Percentiles rank a stretch among this genome's conserved stretches.
Evolutionary conservation across 2,329 filamentous ascomycete species (phyloP).

Genomic region (Ampelomyces quisqualis): DNA sequence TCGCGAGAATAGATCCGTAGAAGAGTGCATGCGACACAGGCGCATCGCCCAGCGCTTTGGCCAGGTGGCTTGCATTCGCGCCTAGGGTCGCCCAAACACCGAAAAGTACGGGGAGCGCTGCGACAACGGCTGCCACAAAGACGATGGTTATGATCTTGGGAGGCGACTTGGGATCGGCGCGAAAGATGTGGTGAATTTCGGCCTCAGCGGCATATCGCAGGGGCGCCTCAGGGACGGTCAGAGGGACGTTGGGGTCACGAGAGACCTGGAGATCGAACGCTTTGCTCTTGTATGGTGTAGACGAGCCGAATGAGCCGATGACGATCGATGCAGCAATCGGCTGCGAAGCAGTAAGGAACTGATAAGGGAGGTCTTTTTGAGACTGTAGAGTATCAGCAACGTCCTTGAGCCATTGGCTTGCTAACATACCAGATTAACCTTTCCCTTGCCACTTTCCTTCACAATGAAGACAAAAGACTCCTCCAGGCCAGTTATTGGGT

Average conservation of each 20-base stretch:
- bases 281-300: conserved; percentile 65
- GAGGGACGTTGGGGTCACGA: conserved; percentile 61
- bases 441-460: conserved; percentile 85
- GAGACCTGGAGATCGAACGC: conserved; percentile 73
- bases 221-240: conserved; percentile 64
- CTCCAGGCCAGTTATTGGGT: conserved; percentile 74
- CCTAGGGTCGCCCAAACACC: conserved; percentile 75
- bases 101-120: conserved; percentile 71
- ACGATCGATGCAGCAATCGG: conserved; percentile 79
- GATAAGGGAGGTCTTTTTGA: conserved; percentile 83
- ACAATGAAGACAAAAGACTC: conserved; percentile 80
- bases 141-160: conserved; percentile 75
- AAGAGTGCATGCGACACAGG: conserved; percentile 82
- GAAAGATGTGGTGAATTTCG: conserved; percentile 92
- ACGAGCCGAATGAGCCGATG: conserved; percentile 80
- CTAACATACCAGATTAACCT: conserved; percentile 73
- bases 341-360: conserved; percentile 68
- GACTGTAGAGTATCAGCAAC: conserved; percentile 57
- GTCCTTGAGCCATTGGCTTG: conserved; percentile 6
- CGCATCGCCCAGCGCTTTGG: conserved; percentile 71
- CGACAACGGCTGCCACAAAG: conserved; percentile 72
- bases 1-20: conserved; percentile 79
- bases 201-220: conserved; percentile 79
- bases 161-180: conserved; percentile 73
- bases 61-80: conserved; percentile 76